Conservation (phyloP, 768 basidiomycete genomes). For the Termitomyces sp. region DNA sequence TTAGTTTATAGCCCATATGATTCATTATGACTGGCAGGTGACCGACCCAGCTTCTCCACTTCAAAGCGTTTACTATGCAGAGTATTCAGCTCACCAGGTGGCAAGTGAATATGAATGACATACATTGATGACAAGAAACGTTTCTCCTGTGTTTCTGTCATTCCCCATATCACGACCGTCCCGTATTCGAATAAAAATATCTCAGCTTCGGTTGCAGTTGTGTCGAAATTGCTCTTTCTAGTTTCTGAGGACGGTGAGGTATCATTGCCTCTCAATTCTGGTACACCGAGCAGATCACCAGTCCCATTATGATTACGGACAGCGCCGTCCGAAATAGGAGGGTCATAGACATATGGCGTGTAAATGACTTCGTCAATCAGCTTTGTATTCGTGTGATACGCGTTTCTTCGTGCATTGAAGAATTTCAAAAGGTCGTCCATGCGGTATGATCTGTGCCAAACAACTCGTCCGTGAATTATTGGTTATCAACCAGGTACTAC, state of each 20-base stretch:
- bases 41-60: constrained; percentile 76
- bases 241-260: constrained; percentile 35
- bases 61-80: constrained; percentile 84
- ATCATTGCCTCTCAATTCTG: constrained; percentile 51
- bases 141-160: constrained; percentile 91
- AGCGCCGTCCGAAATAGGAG: constrained; percentile 32
- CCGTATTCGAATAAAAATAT: constrained; percentile 94
- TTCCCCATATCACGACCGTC: constrained; percentile 96
- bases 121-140: constrained; percentile 89
- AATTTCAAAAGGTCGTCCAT: constrained; percentile 87
- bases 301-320: constrained; percentile 35
- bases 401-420: constrained; percentile 75
- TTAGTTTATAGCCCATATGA: constrained; percentile 4
- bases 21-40: constrained; percentile 1
- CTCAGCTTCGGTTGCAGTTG: constrained; percentile 70
- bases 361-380: constrained; percentile 92
- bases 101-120: constrained; percentile 27
- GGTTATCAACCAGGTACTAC: constrained; percentile 14
- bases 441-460: constrained; percentile 69
- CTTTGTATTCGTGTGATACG: constrained; percentile 85
- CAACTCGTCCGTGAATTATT: not conserved
- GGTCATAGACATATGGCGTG: constrained; percentile 85
- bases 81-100: constrained; percentile 9
- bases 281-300: constrained; percentile 76
- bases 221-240: constrained; percentile 66